Conservation (phyloP, 129 eudicot species). For the Flaveria linearis region DNA sequence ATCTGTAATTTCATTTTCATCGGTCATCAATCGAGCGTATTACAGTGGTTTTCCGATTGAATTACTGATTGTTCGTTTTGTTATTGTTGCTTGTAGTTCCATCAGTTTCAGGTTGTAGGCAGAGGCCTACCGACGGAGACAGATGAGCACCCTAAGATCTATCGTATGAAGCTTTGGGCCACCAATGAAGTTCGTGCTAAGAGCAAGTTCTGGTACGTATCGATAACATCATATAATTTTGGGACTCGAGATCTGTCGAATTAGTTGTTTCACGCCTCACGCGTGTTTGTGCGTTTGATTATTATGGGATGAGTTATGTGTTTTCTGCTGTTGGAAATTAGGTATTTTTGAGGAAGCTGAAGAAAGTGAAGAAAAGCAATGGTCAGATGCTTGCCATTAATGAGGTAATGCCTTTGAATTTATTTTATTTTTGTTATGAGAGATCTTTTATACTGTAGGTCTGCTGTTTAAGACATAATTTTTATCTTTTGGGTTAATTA, state of each 20-base stretch:
- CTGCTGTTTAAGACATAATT: background rate
- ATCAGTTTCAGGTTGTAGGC: slow-evolving; percentile 70
- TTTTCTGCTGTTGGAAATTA: slow-evolving; percentile 15
- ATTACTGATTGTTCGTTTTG: background rate
- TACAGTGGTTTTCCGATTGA: background rate
- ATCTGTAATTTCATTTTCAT: background rate
- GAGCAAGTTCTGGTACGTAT: slow-evolving; percentile 57
- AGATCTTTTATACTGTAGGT: background rate
- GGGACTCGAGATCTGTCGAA: background rate
- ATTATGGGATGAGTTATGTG: background rate
- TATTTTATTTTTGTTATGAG: background rate
- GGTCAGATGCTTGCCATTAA: slow-evolving; percentile 88
- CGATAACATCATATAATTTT: background rate
- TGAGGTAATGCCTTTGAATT: slow-evolving; percentile 40
- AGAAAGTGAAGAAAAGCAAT: slow-evolving; percentile 86
- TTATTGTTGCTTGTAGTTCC: slow-evolving; percentile 41
- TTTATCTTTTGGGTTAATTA: background rate
- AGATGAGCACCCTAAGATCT: slow-evolving; percentile 65
- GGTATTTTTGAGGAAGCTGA: slow-evolving; percentile 83
- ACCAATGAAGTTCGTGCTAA: slow-evolving; percentile 69
- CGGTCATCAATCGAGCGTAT: background rate
- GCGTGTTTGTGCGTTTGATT: background rate
- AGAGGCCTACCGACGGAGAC: slow-evolving; percentile 59
- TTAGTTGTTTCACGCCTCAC: background rate
- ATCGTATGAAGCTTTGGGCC: slow-evolving; percentile 70